Conservation (phyloP, 2,329 filamentous ascomycete species). For the Fusarium multiceps region DNA sequence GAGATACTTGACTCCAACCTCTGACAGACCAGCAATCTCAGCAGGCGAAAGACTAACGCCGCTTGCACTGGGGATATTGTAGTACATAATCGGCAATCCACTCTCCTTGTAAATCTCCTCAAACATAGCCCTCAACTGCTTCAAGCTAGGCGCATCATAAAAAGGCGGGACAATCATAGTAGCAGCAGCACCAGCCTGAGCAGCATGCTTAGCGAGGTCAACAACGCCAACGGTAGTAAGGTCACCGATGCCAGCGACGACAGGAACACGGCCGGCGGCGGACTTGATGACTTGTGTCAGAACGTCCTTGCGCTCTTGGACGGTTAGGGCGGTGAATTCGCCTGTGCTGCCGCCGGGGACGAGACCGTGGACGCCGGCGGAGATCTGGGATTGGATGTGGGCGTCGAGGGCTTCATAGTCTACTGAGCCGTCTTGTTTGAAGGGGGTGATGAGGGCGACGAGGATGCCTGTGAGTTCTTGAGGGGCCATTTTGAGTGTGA, state of each 20-base stretch:
- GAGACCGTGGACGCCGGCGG: conserved; percentile 60
- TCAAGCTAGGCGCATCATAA: conserved; percentile 58
- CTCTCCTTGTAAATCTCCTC: conserved; percentile 54
- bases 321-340: conserved; percentile 59
- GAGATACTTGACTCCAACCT: conserved; percentile 61
- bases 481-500: conserved; percentile 31
- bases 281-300: conserved; percentile 52
- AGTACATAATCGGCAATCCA: conserved; percentile 60
- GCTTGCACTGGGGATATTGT: conserved; percentile 62
- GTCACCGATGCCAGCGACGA: conserved; percentile 58
- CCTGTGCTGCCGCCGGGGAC: conserved; percentile 62
- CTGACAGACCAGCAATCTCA: conserved; percentile 57
- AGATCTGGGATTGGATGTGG: conserved; percentile 59
- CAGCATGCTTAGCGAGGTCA: conserved; percentile 47
- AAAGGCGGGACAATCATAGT: conserved; percentile 63
- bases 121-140: conserved; percentile 52
- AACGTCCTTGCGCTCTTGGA: conserved; percentile 59
- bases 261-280: conserved; percentile 54
- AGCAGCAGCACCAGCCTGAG: conserved; percentile 53
- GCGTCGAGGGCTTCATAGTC: conserved; percentile 48
- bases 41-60: conserved; percentile 55
- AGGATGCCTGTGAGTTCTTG: conserved; percentile 55
- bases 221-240: conserved; percentile 52
- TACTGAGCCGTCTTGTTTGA: conserved; percentile 56
- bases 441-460: conserved; percentile 62